Percentiles rank a stretch among this genome's conserved stretches.
Evolutionary conservation across 2,329 filamentous ascomycete species (phyloP).

Genomic region (Fusarium albidum): DNA sequence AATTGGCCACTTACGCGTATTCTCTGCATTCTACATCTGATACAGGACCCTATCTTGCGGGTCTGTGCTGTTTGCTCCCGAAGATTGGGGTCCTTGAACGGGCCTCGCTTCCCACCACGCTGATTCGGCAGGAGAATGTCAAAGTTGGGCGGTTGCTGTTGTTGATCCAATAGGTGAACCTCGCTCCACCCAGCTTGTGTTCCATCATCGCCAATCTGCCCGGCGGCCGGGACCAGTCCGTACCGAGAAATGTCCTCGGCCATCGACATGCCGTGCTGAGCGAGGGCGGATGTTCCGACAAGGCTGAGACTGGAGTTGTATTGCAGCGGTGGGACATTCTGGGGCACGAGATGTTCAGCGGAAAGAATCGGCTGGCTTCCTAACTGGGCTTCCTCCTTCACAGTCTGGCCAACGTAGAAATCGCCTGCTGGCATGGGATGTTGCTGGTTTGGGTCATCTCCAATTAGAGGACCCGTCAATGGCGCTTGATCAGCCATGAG

Average conservation of each 20-base stretch:
- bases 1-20: conserved; percentile 59
- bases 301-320: conserved; percentile 30
- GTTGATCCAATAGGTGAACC: conserved; percentile 31
- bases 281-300: conserved; percentile 17
- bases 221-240: conserved; percentile 18
- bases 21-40: conserved; percentile 68
- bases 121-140: conserved; percentile 43
- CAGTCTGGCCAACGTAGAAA: conserved; percentile 29
- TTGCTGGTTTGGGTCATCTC: conserved; percentile 24
- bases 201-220: conserved; percentile 17
- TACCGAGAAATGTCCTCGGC: conserved; percentile 30
- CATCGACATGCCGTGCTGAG: conserved; percentile 25
- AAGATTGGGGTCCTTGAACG: conserved; percentile 61
- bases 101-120: conserved; percentile 54
- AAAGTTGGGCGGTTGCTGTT: conserved; percentile 33
- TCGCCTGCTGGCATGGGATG: conserved; percentile 26
- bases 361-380: conserved; percentile 24
- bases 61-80: conserved; percentile 65
- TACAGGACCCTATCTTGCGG: conserved; percentile 65
- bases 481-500: conserved; percentile 29
- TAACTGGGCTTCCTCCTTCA: conserved; percentile 35
- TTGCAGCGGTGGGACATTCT: conserved; percentile 29
- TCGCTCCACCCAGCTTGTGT: conserved; percentile 30
- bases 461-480: conserved; percentile 27
- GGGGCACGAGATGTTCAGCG: conserved; percentile 28